phyloP scores from a whole-genome alignment of 306 rosid species.

The Clitoria ternatea region DNA sequence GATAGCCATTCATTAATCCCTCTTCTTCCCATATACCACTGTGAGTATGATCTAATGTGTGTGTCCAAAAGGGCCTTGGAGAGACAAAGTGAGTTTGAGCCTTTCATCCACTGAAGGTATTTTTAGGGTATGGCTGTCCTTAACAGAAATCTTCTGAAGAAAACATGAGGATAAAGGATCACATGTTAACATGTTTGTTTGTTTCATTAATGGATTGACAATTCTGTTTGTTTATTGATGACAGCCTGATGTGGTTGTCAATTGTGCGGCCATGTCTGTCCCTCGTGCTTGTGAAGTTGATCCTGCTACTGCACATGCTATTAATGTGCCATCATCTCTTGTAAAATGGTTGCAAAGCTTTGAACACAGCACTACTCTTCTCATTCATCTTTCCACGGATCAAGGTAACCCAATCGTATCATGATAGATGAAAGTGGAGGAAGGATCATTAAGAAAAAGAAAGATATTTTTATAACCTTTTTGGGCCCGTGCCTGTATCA shows the following conservation, averaged over 20 bases:
- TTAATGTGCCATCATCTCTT: slow-evolving; percentile 80
- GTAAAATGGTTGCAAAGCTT: slow-evolving; percentile 70
- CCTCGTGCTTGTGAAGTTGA: slow-evolving; percentile 85
- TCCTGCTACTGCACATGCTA: slow-evolving; percentile 67
- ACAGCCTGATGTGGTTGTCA: slow-evolving; percentile 88
- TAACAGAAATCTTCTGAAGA: not conserved
- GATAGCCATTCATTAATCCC: not conserved
- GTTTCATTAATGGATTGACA: slow-evolving; percentile 26
- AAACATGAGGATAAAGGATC: not conserved
- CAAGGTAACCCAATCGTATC: slow-evolving; percentile 52
- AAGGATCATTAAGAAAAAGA: not conserved
- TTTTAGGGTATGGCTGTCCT: not conserved
- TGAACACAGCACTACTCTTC: slow-evolving; percentile 41
- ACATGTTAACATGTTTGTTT: not conserved
- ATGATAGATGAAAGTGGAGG: slow-evolving; percentile 3
- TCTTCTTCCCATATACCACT: not conserved
- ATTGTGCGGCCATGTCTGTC: slow-evolving; percentile 85
- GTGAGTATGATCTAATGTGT: not conserved
- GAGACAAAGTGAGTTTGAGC: not conserved
- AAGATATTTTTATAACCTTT: not conserved
- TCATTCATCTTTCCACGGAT: slow-evolving; percentile 89
- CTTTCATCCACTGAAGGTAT: not conserved
- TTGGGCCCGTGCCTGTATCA: not conserved
- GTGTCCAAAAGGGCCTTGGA: not conserved
- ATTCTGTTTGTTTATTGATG: slow-evolving; percentile 21